Conservation (phyloP, 2,329 filamentous ascomycete species). For the Beauveria scarabaeidicola region DNA sequence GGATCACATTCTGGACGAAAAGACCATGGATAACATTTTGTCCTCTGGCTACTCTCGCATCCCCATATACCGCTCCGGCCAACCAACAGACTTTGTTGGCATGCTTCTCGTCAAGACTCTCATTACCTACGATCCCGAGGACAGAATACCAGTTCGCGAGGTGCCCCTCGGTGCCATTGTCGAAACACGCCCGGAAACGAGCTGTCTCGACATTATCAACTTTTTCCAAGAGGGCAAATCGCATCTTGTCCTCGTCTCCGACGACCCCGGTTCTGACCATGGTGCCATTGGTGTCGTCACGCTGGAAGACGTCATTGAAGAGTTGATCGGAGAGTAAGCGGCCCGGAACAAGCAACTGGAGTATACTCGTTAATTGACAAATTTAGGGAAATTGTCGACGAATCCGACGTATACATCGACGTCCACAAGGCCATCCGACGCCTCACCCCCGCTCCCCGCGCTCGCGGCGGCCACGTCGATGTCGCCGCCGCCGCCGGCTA, state of each 20-base stretch:
- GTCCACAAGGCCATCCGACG: conserved; percentile 96
- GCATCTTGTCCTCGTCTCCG: conserved; percentile 95
- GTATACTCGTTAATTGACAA: conserved; percentile 14
- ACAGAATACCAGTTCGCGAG: conserved; percentile 75
- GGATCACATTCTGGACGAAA: conserved; percentile 84
- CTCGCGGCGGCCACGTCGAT: conserved; percentile 41
- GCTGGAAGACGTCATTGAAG: conserved; percentile 95
- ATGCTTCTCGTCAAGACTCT: conserved; percentile 98
- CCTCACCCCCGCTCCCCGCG: conserved; percentile 73
- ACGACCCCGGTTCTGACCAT: conserved; percentile 78
- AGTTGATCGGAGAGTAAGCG: conserved; percentile 90
- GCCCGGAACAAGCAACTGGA: not conserved
- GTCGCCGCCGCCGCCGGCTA: conserved; percentile 22
- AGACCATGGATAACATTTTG: conserved; percentile 88
- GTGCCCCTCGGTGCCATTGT: conserved; percentile 90
- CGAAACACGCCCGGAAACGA: conserved; percentile 89
- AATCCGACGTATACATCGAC: conserved; percentile 96
- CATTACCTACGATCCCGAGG: conserved; percentile 96
- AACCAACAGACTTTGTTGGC: conserved; percentile 80
- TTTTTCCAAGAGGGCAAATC: conserved; percentile 99
- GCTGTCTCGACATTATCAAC: conserved; percentile 96
- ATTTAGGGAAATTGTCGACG: conserved; percentile 87
- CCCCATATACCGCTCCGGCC: conserved; percentile 82
- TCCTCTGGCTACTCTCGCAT: conserved; percentile 94
- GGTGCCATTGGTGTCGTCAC: conserved; percentile 92